Conservation (phyloP, 345 rosid genomes). For the Brassica napus region DNA sequence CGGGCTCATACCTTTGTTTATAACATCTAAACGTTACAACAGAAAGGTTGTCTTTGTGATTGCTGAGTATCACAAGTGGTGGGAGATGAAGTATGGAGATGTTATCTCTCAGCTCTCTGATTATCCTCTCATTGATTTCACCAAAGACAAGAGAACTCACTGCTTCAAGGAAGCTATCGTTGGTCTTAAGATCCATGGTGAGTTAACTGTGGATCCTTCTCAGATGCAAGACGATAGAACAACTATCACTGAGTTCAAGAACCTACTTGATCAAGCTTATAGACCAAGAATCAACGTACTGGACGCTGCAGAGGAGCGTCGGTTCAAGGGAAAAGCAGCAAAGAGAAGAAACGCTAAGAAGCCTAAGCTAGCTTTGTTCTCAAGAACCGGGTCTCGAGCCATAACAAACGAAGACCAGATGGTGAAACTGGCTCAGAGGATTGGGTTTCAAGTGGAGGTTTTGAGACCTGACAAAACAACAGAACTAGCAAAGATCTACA, state of each 20-base stretch:
- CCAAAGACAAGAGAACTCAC: slow-evolving; percentile 66
- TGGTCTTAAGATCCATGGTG: slow-evolving; percentile 76
- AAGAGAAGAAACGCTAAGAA: slow-evolving; percentile 30
- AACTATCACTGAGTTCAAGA: slow-evolving; percentile 57
- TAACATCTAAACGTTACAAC: slow-evolving; percentile 71
- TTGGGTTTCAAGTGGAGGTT: slow-evolving; percentile 65
- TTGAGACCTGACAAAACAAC: slow-evolving; percentile 59
- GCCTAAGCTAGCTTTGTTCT: slow-evolving; percentile 68
- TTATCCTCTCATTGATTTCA: slow-evolving; percentile 57
- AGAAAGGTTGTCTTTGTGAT: slow-evolving; percentile 78
- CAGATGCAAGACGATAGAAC: slow-evolving; percentile 42
- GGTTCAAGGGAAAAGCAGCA: slow-evolving; percentile 15
- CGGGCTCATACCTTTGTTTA: slow-evolving; percentile 73
- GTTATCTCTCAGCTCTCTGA: slow-evolving; percentile 65
- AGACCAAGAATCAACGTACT: slow-evolving; percentile 52
- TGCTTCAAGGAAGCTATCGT: slow-evolving; percentile 81
- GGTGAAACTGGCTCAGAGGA: slow-evolving; percentile 62
- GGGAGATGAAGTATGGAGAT: slow-evolving; percentile 70
- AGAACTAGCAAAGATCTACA: slow-evolving; percentile 70
- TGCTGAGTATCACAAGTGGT: slow-evolving; percentile 77
- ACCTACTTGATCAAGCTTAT: slow-evolving; percentile 63
- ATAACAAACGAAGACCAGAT: slow-evolving; percentile 51
- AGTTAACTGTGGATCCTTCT: slow-evolving; percentile 60
- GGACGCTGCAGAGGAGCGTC: slow-evolving; percentile 40
- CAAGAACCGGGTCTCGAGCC: slow-evolving; percentile 64